phyloP scores from a whole-genome alignment of 2,329 filamentous ascomycete species.

The Clonostachys rosea region DNA sequence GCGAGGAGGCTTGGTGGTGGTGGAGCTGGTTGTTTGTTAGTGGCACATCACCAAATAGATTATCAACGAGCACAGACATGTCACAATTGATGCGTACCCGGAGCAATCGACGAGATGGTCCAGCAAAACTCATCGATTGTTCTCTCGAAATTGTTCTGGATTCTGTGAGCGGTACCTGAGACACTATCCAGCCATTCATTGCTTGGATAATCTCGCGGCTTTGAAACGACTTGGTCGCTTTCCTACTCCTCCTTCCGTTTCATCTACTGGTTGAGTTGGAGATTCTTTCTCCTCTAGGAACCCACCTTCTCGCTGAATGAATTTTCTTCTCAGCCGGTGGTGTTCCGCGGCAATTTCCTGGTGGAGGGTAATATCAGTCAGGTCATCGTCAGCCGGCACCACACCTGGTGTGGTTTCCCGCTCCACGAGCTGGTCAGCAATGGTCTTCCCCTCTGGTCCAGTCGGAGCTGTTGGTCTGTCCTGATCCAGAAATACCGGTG shows the following conservation, averaged over 20 bases:
- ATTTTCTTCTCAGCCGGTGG: slow-evolving; percentile 73
- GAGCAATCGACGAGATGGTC: slow-evolving; percentile 3
- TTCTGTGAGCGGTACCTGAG: not conserved
- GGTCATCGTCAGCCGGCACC: slow-evolving; percentile 41
- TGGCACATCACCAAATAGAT: too few relatives aligned
- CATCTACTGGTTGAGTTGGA: slow-evolving; percentile 61
- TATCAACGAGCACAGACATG: too few relatives aligned
- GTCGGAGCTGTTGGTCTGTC: slow-evolving; percentile 32
- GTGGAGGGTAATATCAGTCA: slow-evolving; percentile 65
- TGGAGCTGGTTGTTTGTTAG: too few relatives aligned
- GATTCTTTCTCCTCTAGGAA: slow-evolving; percentile 70
- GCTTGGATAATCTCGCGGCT: slow-evolving; percentile 58
- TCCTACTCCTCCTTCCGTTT: slow-evolving; percentile 53
- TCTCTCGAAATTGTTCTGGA: not conserved
- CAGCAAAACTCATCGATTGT: not conserved
- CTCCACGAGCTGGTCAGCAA: slow-evolving; percentile 58
- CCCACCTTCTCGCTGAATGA: slow-evolving; percentile 79
- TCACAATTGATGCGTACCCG: too few relatives aligned
- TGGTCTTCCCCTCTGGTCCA: slow-evolving; percentile 45
- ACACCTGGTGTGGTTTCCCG: slow-evolving; percentile 28
- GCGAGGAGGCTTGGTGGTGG: too few relatives aligned
- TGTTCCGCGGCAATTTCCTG: slow-evolving; percentile 81
- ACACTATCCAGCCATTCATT: slow-evolving; percentile 18
- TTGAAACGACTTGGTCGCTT: slow-evolving; percentile 70
- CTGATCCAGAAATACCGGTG: slow-evolving; percentile 29